Conservation (phyloP, 345 rosid genomes). For the Citrus medica region DNA sequence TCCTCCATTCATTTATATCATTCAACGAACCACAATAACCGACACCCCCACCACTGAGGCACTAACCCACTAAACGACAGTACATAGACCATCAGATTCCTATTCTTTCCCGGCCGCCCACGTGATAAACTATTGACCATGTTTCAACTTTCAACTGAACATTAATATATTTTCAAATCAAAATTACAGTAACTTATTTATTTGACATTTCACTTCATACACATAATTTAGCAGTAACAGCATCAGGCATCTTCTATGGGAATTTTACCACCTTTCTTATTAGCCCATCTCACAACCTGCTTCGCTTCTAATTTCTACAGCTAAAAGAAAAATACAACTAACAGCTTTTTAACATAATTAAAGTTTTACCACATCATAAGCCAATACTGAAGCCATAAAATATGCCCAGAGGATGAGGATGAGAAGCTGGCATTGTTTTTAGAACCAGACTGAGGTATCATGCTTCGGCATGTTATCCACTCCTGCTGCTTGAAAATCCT, state of each 20-base stretch:
- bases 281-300: conserved; percentile 9
- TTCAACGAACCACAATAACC: not conserved
- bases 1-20: conserved; percentile 1
- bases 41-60: not conserved
- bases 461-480: conserved; percentile 61
- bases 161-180: not conserved
- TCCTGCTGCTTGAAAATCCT: conserved; percentile 53
- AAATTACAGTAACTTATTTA: conserved; percentile 23
- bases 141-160: not conserved
- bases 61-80: conserved; percentile 27
- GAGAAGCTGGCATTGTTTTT: conserved; percentile 7
- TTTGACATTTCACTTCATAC: conserved; percentile 33
- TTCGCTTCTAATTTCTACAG: conserved; percentile 13
- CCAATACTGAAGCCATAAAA: not conserved
- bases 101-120: not conserved
- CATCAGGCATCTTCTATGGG: not conserved
- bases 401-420: not conserved
- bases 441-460: conserved; percentile 72
- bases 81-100: conserved; percentile 11
- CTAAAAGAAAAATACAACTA: conserved; percentile 16
- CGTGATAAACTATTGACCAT: not conserved
- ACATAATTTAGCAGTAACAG: conserved; percentile 3
- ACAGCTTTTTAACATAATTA: not conserved
- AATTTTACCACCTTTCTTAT: conserved; percentile 18
- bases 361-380: not conserved